Evolutionary conservation across 139 green algal species (phyloP).

Genomic region (Micractinium conductrix): DNA sequence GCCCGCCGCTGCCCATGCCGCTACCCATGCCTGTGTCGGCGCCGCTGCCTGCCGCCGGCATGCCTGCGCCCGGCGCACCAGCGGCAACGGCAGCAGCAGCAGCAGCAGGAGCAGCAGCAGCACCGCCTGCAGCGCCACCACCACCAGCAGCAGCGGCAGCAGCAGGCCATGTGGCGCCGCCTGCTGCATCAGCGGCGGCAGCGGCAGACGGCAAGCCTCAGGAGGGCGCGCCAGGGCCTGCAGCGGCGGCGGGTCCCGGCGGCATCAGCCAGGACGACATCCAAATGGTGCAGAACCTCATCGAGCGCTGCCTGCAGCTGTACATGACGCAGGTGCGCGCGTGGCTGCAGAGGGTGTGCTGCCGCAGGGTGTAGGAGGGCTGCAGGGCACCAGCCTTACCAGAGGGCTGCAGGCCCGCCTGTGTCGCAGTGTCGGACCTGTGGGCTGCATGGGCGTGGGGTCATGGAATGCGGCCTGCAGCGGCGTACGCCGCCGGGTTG

Average conservation of each 20-base stretch:
- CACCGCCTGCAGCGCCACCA: not conserved
- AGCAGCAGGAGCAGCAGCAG: not conserved
- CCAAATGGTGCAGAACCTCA: conserved; percentile 91
- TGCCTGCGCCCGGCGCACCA: not conserved
- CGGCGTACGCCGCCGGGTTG: not conserved
- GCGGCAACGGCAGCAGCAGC: not conserved
- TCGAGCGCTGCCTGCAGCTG: conserved; percentile 92
- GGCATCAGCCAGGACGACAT: conserved; percentile 68
- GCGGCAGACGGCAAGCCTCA: not conserved
- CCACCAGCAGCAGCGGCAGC: not conserved
- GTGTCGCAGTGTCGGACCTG: too few species aligned
- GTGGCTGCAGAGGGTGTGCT: not conserved
- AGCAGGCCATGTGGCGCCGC: not conserved
- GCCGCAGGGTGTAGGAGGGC: too few species aligned
- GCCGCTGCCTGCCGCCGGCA: not conserved
- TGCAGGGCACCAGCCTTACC: too few species aligned
- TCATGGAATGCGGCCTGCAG: not conserved
- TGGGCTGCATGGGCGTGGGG: not conserved
- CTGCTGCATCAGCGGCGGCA: not conserved
- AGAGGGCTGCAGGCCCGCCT: too few species aligned
- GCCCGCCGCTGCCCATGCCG: not conserved
- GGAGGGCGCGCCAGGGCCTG: not conserved
- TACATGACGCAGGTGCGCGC: conserved; percentile 83
- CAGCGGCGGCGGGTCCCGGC: not conserved
- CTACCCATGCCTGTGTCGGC: not conserved